These are phyloP conservation scores for Fusarium irregulare DNA, from an alignment of 2,329 filamentous ascomycete genomes.

Conservation along the genomic window DNA sequence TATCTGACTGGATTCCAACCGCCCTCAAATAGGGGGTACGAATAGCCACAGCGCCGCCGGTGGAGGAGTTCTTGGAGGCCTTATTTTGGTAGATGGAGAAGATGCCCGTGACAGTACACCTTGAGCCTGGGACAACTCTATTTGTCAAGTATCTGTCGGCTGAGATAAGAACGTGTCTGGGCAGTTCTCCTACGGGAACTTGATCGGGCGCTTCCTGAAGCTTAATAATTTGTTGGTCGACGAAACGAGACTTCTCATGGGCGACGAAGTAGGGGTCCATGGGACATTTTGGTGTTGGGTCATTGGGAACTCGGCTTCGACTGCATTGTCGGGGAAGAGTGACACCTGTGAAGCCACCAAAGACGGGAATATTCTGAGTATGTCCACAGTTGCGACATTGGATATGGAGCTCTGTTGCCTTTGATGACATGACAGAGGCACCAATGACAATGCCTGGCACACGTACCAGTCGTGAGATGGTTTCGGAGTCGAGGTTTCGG, in stretches of 20 bases:
- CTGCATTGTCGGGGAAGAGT: slow-evolving; percentile 84
- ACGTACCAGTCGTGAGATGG: slow-evolving; percentile 92
- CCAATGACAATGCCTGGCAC: slow-evolving; percentile 98
- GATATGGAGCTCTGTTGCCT: slow-evolving; percentile 87
- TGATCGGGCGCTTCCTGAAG: slow-evolving; percentile 97
- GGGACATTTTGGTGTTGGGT: slow-evolving; percentile 80
- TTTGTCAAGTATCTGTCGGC: slow-evolving; percentile 98
- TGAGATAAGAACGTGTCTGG: slow-evolving; percentile 92
- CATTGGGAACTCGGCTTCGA: slow-evolving; percentile 71
- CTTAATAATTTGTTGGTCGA: slow-evolving; percentile 98
- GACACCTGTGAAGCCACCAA: slow-evolving; percentile 88
- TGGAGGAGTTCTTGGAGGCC: slow-evolving; percentile 78
- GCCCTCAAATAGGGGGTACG: slow-evolving; percentile 94
- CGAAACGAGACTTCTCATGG: slow-evolving; percentile 93
- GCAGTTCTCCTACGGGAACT: slow-evolving; percentile 95
- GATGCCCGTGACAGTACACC: slow-evolving; percentile 95
- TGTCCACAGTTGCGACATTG: slow-evolving; percentile 89
- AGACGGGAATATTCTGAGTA: slow-evolving; percentile 75
- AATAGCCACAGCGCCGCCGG: slow-evolving; percentile 88
- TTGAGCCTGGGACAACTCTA: slow-evolving; percentile 91
- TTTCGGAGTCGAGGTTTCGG: slow-evolving; percentile 90
- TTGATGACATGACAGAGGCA: slow-evolving; percentile 95
- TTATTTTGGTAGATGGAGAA: slow-evolving; percentile 99
- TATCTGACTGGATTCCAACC: slow-evolving; percentile 89
- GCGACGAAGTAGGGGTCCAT: slow-evolving; percentile 96